Evolutionary conservation across 129 eudicot species (phyloP), one percentile per base, ranked within the genome.

Genomic region (Dittrichia graveolens): DNA sequence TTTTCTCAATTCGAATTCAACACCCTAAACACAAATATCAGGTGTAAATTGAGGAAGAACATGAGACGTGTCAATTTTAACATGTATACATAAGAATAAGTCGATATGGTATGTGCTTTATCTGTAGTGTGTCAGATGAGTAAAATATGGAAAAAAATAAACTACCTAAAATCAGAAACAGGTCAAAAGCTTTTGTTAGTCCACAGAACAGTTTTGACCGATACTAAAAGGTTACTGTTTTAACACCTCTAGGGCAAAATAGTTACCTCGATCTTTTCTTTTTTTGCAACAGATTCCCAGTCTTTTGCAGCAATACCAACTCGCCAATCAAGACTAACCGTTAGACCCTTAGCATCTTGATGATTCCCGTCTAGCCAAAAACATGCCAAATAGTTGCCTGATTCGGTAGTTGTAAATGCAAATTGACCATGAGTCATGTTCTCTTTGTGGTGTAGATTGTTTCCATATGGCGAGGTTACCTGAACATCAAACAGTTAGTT

Each of bases 251-350:
- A 43, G 24, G 44, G 4, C 44, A 63, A 46, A 1, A 53, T 37
- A 69, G 58, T 73, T 78, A 87, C 98, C 86, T 89, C 91, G 14
- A 93, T 84, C 48, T 93, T 81, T 61, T 93, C 96, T 80, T 90
- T 90, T 78, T 80, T 93, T 59, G 98, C 98, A 80, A 93, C 95
- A n/a, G 98, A 78, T 13, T 93, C 96, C 98, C 98, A 93, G 72
- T 93, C 98, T 67, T 93, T 84, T 41, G 98, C 91, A 76, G 95
- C 95, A 67, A 93, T 82, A 57, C 98, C 98, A 42, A 83, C 83
- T 73, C 86, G 85, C 98, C 96, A 93, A 60, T 93, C 98, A 12
- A 93, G 83, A 69, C 95, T 87, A 76, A 93, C 81, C 0, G 86
- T 71, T 41, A 82, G 81, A 54, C 76, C 84, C 58, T 62, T 64